Percentiles rank a stretch among this genome's conserved stretches.
Conservation (phyloP, 495 filamentous ascomycete species). For the Tricharina praecox region DNA sequence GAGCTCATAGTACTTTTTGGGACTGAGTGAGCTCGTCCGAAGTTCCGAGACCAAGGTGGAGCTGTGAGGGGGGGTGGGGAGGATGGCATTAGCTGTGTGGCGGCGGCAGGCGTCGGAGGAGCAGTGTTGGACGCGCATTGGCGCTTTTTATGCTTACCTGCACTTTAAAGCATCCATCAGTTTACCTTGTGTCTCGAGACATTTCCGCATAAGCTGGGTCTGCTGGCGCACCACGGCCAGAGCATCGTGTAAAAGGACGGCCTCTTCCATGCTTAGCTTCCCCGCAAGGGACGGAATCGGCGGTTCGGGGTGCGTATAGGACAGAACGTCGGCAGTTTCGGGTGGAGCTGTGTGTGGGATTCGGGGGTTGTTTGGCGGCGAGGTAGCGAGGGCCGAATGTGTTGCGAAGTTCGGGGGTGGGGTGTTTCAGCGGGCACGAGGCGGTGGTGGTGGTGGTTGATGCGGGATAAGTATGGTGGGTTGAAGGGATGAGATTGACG, state of each 20-base stretch:
- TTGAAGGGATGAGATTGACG: not conserved
- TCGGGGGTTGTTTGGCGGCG: too few species aligned
- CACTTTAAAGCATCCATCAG: constrained; percentile 99
- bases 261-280: constrained; percentile 8
- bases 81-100: not conserved
- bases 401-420: too few species aligned
- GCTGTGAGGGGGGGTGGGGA: constrained; percentile 32
- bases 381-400: too few species aligned
- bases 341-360: too few species aligned
- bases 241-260: constrained; percentile 73
- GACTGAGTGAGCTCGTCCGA: constrained; percentile 82
- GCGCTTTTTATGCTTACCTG: constrained; percentile 79
- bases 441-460: not conserved
- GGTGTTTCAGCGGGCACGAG: not conserved
- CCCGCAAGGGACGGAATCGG: not conserved
- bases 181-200: constrained; percentile 91
- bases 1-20: constrained; percentile 97
- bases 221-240: constrained; percentile 91
- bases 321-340: not conserved
- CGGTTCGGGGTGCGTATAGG: constrained; percentile 2
- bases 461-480: not conserved
- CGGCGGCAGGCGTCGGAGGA: too few species aligned
- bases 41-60: constrained; percentile 95
- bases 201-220: constrained; percentile 89
- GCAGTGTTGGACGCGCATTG: too few species aligned